These are phyloP conservation scores for Xylaria multiplex DNA, from an alignment of 2,329 filamentous ascomycete species.

Conservation along the genomic window DNA sequence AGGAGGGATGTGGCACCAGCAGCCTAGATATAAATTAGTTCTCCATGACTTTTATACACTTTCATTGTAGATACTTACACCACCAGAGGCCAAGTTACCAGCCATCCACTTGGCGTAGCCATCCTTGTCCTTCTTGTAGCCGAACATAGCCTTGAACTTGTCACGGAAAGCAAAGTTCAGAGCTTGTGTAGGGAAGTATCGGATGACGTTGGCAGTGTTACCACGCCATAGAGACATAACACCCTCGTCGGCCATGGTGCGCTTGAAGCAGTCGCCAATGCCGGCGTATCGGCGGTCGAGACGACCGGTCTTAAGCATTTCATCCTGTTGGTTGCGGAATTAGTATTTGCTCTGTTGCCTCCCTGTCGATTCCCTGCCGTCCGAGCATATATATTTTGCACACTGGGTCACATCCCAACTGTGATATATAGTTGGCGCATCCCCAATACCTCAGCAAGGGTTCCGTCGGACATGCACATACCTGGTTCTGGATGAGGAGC, in stretches of 20 bases:
- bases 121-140: conserved; percentile 99
- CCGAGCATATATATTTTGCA: no score
- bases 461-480: conserved; percentile 61
- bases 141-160: conserved; percentile 99
- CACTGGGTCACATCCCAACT: neutral
- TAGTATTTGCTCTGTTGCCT: neutral
- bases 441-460: neutral
- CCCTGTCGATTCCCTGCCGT: neutral
- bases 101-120: conserved; percentile 99
- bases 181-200: conserved; percentile 99
- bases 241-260: conserved; percentile 92
- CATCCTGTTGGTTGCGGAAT: conserved; percentile 73
- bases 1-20: conserved; percentile 99
- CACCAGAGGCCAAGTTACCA: conserved; percentile 99
- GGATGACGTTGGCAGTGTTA: conserved; percentile 99
- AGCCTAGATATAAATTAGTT: conserved; percentile 65
- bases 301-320: conserved; percentile 99
- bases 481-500: conserved; percentile 99
- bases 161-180: conserved; percentile 99
- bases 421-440: neutral
- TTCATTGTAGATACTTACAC: conserved; percentile 72
- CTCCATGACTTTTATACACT: neutral
- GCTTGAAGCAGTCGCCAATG: conserved; percentile 94
- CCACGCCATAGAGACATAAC: conserved; percentile 96
- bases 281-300: conserved; percentile 96